phyloP scores from a whole-genome alignment of 306 rosid genomes.

The Rosa chinensis region DNA sequence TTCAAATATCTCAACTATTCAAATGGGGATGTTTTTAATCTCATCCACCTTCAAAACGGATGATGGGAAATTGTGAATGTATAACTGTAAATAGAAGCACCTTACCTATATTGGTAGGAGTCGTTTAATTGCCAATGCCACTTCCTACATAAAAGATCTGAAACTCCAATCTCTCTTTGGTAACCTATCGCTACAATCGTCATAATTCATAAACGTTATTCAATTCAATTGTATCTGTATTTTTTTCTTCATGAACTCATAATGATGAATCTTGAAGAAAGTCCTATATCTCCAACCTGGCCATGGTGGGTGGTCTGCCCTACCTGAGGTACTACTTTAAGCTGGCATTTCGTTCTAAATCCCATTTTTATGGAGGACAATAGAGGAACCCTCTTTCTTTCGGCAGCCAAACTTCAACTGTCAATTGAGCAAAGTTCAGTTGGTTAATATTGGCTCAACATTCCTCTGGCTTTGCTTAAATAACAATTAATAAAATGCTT shows the following conservation, averaged over 20 bases:
- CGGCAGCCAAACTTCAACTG: conserved; percentile 69
- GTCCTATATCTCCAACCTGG: conserved; percentile 19
- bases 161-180: background rate
- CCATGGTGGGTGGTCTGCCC: conserved; percentile 45
- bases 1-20: background rate
- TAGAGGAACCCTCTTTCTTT: conserved; percentile 16
- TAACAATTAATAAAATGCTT: conserved; percentile 6
- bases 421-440: conserved; percentile 31
- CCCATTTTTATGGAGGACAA: conserved; percentile 11
- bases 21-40: background rate
- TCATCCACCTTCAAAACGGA: background rate
- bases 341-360: conserved; percentile 27
- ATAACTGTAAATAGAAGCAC: background rate
- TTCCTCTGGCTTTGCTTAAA: conserved; percentile 21
- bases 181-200: background rate
- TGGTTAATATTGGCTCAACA: conserved; percentile 26
- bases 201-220: background rate
- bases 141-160: background rate
- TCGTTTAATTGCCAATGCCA: background rate
- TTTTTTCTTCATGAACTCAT: background rate
- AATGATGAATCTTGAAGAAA: background rate
- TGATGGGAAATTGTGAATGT: background rate
- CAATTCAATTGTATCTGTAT: background rate
- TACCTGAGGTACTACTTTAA: conserved; percentile 19
- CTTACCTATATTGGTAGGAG: background rate